Base-by-base conservation (phyloP, 805 yeast species). In the Zygosaccharomyces lentus region DNA sequence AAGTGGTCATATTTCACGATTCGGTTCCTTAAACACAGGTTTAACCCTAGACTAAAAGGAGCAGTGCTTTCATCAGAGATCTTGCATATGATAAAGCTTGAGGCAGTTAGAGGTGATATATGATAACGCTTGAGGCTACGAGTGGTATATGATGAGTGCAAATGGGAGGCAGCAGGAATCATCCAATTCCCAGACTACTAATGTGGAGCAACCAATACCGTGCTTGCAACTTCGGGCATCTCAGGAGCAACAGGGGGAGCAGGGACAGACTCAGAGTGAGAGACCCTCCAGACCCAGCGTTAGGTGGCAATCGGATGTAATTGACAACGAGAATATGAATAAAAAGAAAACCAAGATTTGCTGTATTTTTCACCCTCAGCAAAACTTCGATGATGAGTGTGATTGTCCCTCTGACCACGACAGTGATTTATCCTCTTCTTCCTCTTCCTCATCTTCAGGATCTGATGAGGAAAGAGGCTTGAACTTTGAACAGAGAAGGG, bases 271-370 rank as follows among this genome's bases (percentile, higher is more conserved):
- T 15, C 24, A 40, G 44, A 39, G 35, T 34, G 24, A 40, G 48
- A 50, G 34, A 17, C 13, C 46, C n/a, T 42, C 49, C 6, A 67
- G 74, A 43, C 73, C 80, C 9, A 73, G 77, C 34, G 96, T 91
- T 0, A 73, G 80, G 43, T 91, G 97, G 96, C 73, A 82, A 6
- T 86, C 84, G 30, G 95, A 82, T 37, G 90, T 87, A 3, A 74
- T 93, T 4, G 98, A 91, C 64, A 91, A 91, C 63, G 99, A 91
- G 67, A 67, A 85, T 60, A 72, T 93, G 85, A 77, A 84, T 59
- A 87, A 80, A 69, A 93, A 93, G 70, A 89, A 88, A 62, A 79
- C 96, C 9, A 91, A 91, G 65, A 84, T 86, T n/a, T 87, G 95
- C 58, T 86, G 95, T 54, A 86, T 87, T 8, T 86, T 80, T 71